phyloP scores from a whole-genome alignment of 495 filamentous ascomycete species.

The Amphirosellinia nigrospora region DNA sequence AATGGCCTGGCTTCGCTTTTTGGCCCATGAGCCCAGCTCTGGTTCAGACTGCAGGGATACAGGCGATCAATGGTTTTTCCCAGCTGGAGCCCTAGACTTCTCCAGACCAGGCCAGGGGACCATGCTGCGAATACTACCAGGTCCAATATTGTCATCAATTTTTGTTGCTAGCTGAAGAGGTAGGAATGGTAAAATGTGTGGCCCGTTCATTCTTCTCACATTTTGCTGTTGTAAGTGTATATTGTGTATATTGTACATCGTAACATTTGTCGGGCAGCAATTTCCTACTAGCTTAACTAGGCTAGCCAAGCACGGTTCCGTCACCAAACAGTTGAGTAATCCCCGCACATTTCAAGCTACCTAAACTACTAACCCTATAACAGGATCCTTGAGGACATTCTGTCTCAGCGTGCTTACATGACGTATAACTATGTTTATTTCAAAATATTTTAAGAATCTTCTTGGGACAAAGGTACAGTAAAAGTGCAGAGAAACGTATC shows the following conservation, averaged over 20 bases:
- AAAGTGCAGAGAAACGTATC: neutral
- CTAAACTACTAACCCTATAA: neutral
- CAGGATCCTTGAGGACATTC: neutral
- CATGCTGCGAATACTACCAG: neutral
- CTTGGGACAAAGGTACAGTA: neutral
- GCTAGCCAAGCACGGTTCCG: neutral
- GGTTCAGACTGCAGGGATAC: slow-evolving; percentile 2
- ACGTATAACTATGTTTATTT: neutral
- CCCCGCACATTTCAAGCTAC: neutral
- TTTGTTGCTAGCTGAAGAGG: slow-evolving; percentile 6
- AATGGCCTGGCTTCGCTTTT: slow-evolving; percentile 16
- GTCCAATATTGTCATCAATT: neutral
- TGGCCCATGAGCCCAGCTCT: slow-evolving; percentile 17
- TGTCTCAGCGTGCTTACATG: neutral
- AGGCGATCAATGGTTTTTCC: slow-evolving; percentile 18
- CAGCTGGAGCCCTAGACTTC: slow-evolving; percentile 18
- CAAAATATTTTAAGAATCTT: neutral
- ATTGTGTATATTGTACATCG: neutral
- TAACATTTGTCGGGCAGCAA: neutral
- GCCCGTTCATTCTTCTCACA: neutral
- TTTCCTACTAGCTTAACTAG: neutral
- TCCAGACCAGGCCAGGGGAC: slow-evolving; percentile 18
- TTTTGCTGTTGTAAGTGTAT: neutral
- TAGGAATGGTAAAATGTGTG: neutral
- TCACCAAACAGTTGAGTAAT: neutral